Evolutionary conservation across 2,329 filamentous ascomycete genomes (phyloP).

Genomic region (Beauveria asiatica): DNA sequence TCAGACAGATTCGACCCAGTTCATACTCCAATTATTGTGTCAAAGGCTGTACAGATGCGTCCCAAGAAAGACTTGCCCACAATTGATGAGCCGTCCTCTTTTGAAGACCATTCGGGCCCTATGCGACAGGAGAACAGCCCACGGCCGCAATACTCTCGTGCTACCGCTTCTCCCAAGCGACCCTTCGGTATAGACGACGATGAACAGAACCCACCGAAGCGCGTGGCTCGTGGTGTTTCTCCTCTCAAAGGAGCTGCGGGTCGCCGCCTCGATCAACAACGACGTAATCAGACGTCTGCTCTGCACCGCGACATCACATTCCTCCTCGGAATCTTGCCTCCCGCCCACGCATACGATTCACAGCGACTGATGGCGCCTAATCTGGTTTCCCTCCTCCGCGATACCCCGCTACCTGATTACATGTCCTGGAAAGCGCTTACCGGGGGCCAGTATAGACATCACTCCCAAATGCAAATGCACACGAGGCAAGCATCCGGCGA

Average conservation of each 20-base stretch:
- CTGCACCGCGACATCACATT: slow-evolving; percentile 64
- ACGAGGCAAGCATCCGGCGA: slow-evolving; percentile 35
- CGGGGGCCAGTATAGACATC: slow-evolving; percentile 27
- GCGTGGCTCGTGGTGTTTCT: slow-evolving; percentile 81
- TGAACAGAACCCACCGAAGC: slow-evolving; percentile 67
- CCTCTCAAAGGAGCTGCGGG: slow-evolving; percentile 87
- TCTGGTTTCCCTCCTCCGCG: slow-evolving; percentile 65
- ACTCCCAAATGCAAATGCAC: slow-evolving; percentile 30
- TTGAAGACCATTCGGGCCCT: slow-evolving; percentile 36
- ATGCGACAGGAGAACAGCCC: slow-evolving; percentile 33
- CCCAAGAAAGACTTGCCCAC: slow-evolving; percentile 49
- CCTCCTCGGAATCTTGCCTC: slow-evolving; percentile 64
- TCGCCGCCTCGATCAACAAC: slow-evolving; percentile 72
- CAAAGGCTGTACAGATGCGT: slow-evolving; percentile 67
- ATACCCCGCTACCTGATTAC: slow-evolving; percentile 57
- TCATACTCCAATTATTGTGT: slow-evolving; percentile 72
- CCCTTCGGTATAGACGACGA: slow-evolving; percentile 63
- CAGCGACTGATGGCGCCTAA: slow-evolving; percentile 61
- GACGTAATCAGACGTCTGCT: slow-evolving; percentile 54
- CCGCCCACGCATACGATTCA: slow-evolving; percentile 62
- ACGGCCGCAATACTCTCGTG: slow-evolving; percentile 37
- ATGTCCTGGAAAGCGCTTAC: slow-evolving; percentile 42
- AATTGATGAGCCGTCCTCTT: slow-evolving; percentile 42
- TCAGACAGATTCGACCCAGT: slow-evolving; percentile 70
- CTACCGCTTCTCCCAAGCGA: slow-evolving; percentile 50